These are phyloP conservation scores for Dendrostoma leiphaemia DNA, from an alignment of 2,329 filamentous ascomycete species.

Conservation along the genomic window DNA sequence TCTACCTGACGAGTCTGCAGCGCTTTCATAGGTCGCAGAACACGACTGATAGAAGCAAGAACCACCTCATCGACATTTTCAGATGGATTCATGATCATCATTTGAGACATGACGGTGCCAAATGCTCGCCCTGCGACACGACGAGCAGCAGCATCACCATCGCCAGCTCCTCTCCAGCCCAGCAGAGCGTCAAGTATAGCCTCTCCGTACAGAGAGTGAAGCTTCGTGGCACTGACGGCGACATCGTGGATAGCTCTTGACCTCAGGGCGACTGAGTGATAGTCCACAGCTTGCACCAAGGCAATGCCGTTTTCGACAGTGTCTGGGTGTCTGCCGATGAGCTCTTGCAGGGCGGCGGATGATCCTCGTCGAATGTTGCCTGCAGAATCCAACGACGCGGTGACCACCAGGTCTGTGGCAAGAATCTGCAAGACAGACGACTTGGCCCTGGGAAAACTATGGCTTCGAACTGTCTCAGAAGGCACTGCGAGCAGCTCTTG, in stretches of 20 bases:
- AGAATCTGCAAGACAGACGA: constrained; percentile 69
- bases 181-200: constrained; percentile 70
- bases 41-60: constrained; percentile 35
- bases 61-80: constrained; percentile 19
- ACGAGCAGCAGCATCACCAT: constrained; percentile 71
- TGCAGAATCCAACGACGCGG: constrained; percentile 82
- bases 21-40: constrained; percentile 42
- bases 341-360: constrained; percentile 89
- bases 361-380: constrained; percentile 92
- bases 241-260: constrained; percentile 80
- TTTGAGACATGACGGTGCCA: constrained; percentile 52
- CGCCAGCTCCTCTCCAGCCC: constrained; percentile 85
- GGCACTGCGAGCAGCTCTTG: constrained; percentile 68
- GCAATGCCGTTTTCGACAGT: constrained; percentile 77
- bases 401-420: constrained; percentile 76
- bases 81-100: constrained; percentile 25
- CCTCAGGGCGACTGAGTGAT: constrained; percentile 86
- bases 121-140: constrained; percentile 70
- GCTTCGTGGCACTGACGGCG: constrained; percentile 62
- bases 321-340: constrained; percentile 90
- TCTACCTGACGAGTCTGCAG: constrained; percentile 62
- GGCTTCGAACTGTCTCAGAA: constrained; percentile 40
- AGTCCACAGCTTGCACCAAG: constrained; percentile 88
- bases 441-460: constrained; percentile 33
- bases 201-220: constrained; percentile 68